Evolutionary conservation across 305 asterid species (phyloP).

Genomic region (Vinca major): DNA sequence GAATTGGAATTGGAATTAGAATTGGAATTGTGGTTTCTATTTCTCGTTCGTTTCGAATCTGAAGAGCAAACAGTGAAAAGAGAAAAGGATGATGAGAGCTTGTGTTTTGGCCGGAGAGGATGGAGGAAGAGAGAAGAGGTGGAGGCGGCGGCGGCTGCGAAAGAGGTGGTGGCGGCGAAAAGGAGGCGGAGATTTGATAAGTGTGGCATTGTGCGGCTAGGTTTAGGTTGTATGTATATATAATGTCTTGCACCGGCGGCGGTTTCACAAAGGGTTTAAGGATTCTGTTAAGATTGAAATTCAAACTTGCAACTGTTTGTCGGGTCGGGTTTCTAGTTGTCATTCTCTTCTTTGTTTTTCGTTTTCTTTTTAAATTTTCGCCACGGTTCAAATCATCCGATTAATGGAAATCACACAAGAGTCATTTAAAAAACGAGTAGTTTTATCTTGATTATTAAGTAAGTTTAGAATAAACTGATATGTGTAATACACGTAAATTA

Average conservation of each 20-base stretch:
- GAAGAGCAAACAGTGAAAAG: constrained; percentile 29
- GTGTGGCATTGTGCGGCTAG: too few relatives aligned
- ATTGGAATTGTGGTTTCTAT: constrained; percentile 6
- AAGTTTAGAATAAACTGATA: too few relatives aligned
- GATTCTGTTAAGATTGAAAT: neutral
- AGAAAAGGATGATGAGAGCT: constrained; percentile 24
- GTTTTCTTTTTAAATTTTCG: too few relatives aligned
- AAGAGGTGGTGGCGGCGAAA: constrained; percentile 29
- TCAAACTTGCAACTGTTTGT: neutral
- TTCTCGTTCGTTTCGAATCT: constrained; percentile 25
- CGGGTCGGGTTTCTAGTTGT: neutral
- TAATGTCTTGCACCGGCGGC: neutral
- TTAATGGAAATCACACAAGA: too few relatives aligned
- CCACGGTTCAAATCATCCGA: too few relatives aligned
- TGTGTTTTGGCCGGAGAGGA: constrained; percentile 15
- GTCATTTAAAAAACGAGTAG: too few relatives aligned
- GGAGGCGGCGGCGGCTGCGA: constrained; percentile 14
- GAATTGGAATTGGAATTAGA: constrained; percentile 7
- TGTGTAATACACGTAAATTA: too few relatives aligned
- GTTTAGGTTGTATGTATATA: neutral
- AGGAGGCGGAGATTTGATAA: constrained; percentile 23
- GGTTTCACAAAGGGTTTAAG: constrained; percentile 26
- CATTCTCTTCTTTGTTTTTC: too few relatives aligned
- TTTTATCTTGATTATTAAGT: too few relatives aligned
- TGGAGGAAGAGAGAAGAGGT: constrained; percentile 18